Conservation (phyloP, 2,329 filamentous ascomycete genomes). For the Escovopsis sp. region DNA sequence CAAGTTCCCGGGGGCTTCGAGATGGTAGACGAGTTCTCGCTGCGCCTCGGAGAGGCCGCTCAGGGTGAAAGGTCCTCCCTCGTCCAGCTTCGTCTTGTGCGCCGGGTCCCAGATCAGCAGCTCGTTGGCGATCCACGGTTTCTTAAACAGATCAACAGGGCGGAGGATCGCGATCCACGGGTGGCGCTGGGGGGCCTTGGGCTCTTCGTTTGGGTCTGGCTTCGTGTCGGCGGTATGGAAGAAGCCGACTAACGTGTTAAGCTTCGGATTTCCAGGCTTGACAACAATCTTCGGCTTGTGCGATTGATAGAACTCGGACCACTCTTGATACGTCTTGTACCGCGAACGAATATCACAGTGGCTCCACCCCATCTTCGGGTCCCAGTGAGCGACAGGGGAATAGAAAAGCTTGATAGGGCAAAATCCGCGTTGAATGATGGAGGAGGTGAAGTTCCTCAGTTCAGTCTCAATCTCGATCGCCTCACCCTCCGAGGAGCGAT, state of each 20-base stretch:
- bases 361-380: slow-evolving; percentile 11
- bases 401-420: slow-evolving; percentile 18
- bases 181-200: slow-evolving; percentile 16
- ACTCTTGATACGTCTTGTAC: slow-evolving; percentile 11
- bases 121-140: slow-evolving; percentile 22
- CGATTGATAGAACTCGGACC: slow-evolving; percentile 10
- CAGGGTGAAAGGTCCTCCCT: slow-evolving; percentile 10
- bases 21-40: slow-evolving; percentile 23
- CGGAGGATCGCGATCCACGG: slow-evolving; percentile 38
- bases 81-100: slow-evolving; percentile 12
- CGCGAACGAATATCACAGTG: slow-evolving; percentile 8
- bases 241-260: slow-evolving; percentile 21
- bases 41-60: slow-evolving; percentile 30
- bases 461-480: not conserved
- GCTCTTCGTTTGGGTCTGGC: slow-evolving; percentile 17
- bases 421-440: not conserved
- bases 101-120: slow-evolving; percentile 39
- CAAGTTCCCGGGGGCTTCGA: slow-evolving; percentile 15
- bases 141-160: slow-evolving; percentile 22
- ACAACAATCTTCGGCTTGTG: not conserved
- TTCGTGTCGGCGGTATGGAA: slow-evolving; percentile 33
- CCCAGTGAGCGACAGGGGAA: slow-evolving; percentile 26
- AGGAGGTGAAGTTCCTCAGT: not conserved
- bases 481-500: not conserved
- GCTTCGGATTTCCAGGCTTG: not conserved